phyloP scores from a whole-genome alignment of 108 stramenopile species.

The Tribonema minus region DNA sequence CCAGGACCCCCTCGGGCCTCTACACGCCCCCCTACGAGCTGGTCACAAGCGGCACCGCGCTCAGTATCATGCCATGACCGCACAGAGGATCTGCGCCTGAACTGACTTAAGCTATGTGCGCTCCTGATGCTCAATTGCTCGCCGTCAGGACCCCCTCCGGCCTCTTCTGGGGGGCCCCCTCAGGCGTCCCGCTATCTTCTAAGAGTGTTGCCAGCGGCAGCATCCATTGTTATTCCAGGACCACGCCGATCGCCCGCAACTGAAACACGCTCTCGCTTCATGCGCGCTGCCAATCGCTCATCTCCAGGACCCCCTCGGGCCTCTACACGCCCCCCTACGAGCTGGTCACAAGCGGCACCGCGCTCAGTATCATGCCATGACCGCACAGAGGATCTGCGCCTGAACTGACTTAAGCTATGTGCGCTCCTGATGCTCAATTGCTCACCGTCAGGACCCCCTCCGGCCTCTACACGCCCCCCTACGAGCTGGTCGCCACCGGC shows the following conservation, averaged over 20 bases:
- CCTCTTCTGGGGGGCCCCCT: too few species aligned
- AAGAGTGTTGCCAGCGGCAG: too few species aligned
- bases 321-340: slow-evolving; percentile 25
- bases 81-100: not conserved
- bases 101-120: not conserved
- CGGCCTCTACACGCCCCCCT: slow-evolving; percentile 25
- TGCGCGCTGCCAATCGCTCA: too few species aligned
- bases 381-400: not conserved
- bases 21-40: slow-evolving; percentile 24
- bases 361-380: not conserved
- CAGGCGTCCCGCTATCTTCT: too few species aligned
- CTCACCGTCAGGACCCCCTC: slow-evolving; percentile 6
- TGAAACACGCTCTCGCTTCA: too few species aligned
- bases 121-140: not conserved
- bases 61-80: not conserved
- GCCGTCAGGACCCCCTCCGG: slow-evolving; percentile 9
- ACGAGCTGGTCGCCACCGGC: not conserved
- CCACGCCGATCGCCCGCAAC: too few species aligned
- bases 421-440: not conserved
- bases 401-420: not conserved
- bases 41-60: not conserved
- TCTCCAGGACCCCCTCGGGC: slow-evolving; percentile 17
- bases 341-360: not conserved
- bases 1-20: slow-evolving; percentile 18
- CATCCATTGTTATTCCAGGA: too few species aligned